These are phyloP conservation scores for Fusarium sp. DNA, from an alignment of 2,329 filamentous ascomycete species.

Conservation along the genomic window DNA sequence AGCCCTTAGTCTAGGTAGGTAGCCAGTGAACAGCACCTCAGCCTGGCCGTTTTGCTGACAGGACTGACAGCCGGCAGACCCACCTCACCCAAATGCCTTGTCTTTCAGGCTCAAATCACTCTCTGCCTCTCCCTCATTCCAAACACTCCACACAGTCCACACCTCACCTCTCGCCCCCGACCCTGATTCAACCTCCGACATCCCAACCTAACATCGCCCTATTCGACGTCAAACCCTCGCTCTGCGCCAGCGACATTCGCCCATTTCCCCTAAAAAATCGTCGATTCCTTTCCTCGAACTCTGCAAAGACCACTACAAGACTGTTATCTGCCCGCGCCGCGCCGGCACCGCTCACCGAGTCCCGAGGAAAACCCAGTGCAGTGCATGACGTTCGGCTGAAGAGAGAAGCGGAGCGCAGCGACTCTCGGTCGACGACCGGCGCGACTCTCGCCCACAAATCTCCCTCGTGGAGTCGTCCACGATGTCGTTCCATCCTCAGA, in stretches of 20 bases:
- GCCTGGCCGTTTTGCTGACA: constrained; percentile 13
- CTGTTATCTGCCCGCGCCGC: constrained; percentile 29
- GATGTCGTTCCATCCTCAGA: constrained; percentile 75
- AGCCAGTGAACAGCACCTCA: constrained; percentile 13
- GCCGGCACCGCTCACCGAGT: constrained; percentile 27
- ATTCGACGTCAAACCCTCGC: constrained; percentile 42
- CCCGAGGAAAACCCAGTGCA: constrained; percentile 43
- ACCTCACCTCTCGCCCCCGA: constrained; percentile 43
- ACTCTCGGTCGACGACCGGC: constrained; percentile 48
- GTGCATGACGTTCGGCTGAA: constrained; percentile 47
- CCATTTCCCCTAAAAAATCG: constrained; percentile 27
- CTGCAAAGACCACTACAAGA: constrained; percentile 6
- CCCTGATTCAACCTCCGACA: constrained; percentile 45
- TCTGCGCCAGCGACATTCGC: constrained; percentile 39
- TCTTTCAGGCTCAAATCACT: constrained; percentile 47
- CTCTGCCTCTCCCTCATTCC: constrained; percentile 44
- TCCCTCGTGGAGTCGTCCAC: constrained; percentile 53
- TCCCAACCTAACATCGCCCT: constrained; percentile 39
- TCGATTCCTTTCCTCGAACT: constrained; percentile 23
- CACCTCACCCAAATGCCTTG: constrained; percentile 42
- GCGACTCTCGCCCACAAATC: constrained; percentile 47
- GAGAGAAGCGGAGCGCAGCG: constrained; percentile 47
- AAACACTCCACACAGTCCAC: constrained; percentile 43
- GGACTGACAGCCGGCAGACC: constrained; percentile 3
- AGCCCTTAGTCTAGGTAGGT: background rate